Conservation (phyloP, 495 filamentous ascomycete species). For the Tuber borchii region DNA sequence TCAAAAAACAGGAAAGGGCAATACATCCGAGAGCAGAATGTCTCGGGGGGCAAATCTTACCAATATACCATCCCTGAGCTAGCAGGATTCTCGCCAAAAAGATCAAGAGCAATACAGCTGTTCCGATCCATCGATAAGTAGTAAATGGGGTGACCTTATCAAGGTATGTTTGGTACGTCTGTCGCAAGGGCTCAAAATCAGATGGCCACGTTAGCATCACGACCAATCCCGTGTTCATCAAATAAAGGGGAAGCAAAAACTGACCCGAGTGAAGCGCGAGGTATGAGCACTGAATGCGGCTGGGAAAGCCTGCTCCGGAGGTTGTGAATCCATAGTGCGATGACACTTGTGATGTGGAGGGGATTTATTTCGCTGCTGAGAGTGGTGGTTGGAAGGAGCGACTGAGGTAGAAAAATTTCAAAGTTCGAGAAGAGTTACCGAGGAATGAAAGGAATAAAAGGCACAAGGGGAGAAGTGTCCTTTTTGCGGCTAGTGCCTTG, state of each 20-base stretch:
- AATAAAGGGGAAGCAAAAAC: slow-evolving; percentile 40
- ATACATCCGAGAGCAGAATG: not conserved
- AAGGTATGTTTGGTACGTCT: slow-evolving; percentile 94
- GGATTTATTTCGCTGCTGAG: slow-evolving; percentile 2
- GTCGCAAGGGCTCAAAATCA: slow-evolving; percentile 23
- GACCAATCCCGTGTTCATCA: slow-evolving; percentile 8
- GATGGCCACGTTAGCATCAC: slow-evolving; percentile 27
- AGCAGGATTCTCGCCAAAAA: slow-evolving; percentile 86
- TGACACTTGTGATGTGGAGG: slow-evolving; percentile 6
- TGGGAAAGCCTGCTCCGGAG: slow-evolving; percentile 39
- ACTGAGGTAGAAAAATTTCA: not conserved
- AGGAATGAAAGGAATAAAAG: not conserved
- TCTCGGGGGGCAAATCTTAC: slow-evolving; percentile 49
- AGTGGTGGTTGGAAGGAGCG: not conserved
- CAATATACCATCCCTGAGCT: slow-evolving; percentile 97
- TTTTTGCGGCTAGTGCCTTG: slow-evolving; percentile 1
- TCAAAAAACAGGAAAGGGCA: not conserved
- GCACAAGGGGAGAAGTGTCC: not conserved
- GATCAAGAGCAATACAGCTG: slow-evolving; percentile 61
- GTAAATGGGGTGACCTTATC: slow-evolving; percentile 86
- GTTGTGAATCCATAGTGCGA: slow-evolving; percentile 28
- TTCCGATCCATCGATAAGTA: slow-evolving; percentile 81
- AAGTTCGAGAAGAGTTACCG: not conserved
- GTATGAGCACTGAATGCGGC: slow-evolving; percentile 75
- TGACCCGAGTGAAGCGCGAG: slow-evolving; percentile 60